Base-by-base conservation (phyloP, 768 basidiomycete genomes). In the Leccinum subgranulosum region DNA sequence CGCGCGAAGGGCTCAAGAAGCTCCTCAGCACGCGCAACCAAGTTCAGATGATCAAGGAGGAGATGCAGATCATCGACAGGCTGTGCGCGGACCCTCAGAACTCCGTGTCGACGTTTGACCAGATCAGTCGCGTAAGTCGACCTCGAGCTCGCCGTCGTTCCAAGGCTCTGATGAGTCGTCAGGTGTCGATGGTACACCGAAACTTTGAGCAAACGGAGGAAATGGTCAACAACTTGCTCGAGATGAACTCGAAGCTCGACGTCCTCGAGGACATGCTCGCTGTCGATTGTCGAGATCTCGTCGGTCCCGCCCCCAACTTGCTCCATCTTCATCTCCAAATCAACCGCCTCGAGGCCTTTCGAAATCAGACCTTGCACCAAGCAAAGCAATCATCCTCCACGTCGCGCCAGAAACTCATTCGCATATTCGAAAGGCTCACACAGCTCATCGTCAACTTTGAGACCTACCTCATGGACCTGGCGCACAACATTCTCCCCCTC, bases 111-210 rank as follows among this genome's bases (percentile, higher is more conserved):
- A 98, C 91, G 10, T 98, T 96, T 71, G 93, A 94, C 76, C 95
- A 97, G 75, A 97, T 98, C 69, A 92, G 90, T 68, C 81, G 94
- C 73, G 96, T 97, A 67, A 55, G 87, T 78, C 14, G 8, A 46
- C 23, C 46, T 45, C 23, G 23, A 23, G 31, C 48, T n/a, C 23
- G 23, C 58, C 41, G 45, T 46, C 29, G 27, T 49, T 10, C 9
- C 4, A 9, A 23, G 21, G 10, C 43, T 45, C 9, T 23, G n/a
- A 19, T n/a, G 25, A 27, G 11, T 51, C n/a, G 33, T 3, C 56
- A 98, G 94, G 94, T 97, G 3, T 98, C 96, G 6, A 85, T 90
- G 78, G 90, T 98, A 2, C 96, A 98, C 71, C 83, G 95, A 8
- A 94, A 96, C 69, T 95, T 98, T 64, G 85, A 93, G 60, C 90